Evolutionary conservation across 2,329 filamentous ascomycete species (phyloP), one percentile per base, ranked within the genome.

Genomic region (Curvularia eragrostidis): DNA sequence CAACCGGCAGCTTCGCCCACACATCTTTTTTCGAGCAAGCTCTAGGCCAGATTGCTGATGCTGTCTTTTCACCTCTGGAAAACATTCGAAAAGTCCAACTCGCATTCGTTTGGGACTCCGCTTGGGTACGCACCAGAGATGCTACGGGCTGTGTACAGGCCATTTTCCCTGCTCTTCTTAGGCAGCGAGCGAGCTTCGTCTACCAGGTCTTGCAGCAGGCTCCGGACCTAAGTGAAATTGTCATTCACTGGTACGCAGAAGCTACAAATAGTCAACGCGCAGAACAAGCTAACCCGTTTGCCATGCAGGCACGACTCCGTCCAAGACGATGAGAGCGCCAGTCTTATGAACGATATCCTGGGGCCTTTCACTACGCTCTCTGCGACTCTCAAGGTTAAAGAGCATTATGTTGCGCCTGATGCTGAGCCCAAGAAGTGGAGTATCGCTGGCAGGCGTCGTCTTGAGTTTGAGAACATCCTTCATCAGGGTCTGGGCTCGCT

Each of bases 1-100:
- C 65, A n/a, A 76, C 74, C 3, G 67, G 57, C 32, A 72, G 69
- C 64, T 75, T 77, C 43, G 64, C 66, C 2, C 74, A 77, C 51
- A 69, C 67, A 2, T 63, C 65, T 42, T 75, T 75, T 55, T 75
- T 73, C 56, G 71, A 75, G 26, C 62, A 67, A 23, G 61, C 68
- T 21, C 62, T 76, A 24, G 54, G 51, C 10, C 58, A 72, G 38
- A 69, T 77, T 52, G 61, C 65, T 18, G 65, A 67, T 3, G 68
- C 72, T 18, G 63, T 65, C 5, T 75, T 73, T 62, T 75, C 73
- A 1, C 73, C 74, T 5, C 66, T 75, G 59, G 64, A 75, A 43
- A 67, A 70, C n/a, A 70, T 76, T 48, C 72, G 70, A 41, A 72
- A 68, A 39, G 70, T 69, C 15, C 59, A 75, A 36, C 56, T 75